Evolutionary conservation across 176 grass and related monocot genomes (phyloP), one percentile per base, ranked within the genome.

Genomic region (Bonia amplexicaulis): DNA sequence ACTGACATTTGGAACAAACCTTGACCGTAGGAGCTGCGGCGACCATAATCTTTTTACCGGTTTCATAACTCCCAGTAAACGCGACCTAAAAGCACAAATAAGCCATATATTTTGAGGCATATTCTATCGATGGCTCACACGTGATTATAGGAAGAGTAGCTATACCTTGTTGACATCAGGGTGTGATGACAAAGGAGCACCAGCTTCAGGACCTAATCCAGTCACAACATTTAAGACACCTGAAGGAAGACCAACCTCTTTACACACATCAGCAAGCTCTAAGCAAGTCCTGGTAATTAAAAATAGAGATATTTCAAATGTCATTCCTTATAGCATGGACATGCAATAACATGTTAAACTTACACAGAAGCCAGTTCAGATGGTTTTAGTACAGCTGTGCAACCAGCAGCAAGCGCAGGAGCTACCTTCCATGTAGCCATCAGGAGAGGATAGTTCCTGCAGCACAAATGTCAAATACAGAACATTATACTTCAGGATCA

Each of bases 371-470:
- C 88, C 86, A 99, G 72, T 66, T 99, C 96, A 31, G 96, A 99
- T 51, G 96, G 96, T 76, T 99, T 99, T 63, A 99, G 81, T 78
- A 99, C 84, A 94, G 96, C 93, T 74, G 96, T 92, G 88, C 96
- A 99, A 22, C 96, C 96, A 92, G 93, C 96, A 90, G 96, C 96
- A 77, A 99, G 84, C 55, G 96, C 96, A 90, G 96, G 93, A 84
- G 96, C 96, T 79, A 99, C 96, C 86, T 99, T 99, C 96, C 96
- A 99, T 82, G 90, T 80, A 88, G 91, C 93, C 96, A 99, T 99
- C 69, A 99, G 65, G 39, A 99, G 89, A 89, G 96, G 96, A 89
- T 99, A 96, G 70, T 99, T 99, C 96, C 96, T 99, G 74, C 40
- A 78, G 66, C 47, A 73, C 17, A 74, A 78, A 57, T 65, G 33